These are phyloP conservation scores for Cladophialophora bantiana DNA, from an alignment of 2,329 filamentous ascomycete genomes.

Conservation along the genomic window DNA sequence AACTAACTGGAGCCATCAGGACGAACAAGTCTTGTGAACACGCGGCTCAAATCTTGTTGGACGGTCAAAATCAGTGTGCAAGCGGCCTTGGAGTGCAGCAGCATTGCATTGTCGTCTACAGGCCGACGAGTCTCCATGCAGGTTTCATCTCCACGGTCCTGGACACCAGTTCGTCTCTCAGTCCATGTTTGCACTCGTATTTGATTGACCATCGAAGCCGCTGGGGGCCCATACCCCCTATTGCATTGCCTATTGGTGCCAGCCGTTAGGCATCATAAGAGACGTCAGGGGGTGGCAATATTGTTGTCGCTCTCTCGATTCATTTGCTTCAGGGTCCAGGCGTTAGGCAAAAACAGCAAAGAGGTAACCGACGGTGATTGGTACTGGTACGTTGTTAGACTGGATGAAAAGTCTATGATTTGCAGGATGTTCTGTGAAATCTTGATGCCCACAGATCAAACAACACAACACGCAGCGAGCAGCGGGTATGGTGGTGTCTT, in stretches of 20 bases:
- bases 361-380: neutral
- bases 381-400: neutral
- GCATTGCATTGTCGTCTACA: neutral
- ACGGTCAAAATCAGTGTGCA: neutral
- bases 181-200: conserved; percentile 6
- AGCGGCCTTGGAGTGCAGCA: neutral
- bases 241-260: neutral
- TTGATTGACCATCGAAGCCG: conserved; percentile 1
- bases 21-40: neutral
- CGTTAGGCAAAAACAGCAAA: neutral
- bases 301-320: conserved; percentile 2
- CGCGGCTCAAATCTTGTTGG: neutral
- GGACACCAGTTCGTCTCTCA: neutral
- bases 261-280: conserved; percentile 13
- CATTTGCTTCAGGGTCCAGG: neutral
- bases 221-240: neutral
- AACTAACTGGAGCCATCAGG: neutral
- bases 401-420: neutral
- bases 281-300: conserved; percentile 17
- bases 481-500: neutral
- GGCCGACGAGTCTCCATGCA: neutral
- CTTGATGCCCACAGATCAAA: conserved; percentile 2
- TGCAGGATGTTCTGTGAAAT: neutral
- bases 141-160: neutral
- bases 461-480: neutral